Conservation (phyloP, 176 grass and related monocot species). For the Avena atlantica region DNA sequence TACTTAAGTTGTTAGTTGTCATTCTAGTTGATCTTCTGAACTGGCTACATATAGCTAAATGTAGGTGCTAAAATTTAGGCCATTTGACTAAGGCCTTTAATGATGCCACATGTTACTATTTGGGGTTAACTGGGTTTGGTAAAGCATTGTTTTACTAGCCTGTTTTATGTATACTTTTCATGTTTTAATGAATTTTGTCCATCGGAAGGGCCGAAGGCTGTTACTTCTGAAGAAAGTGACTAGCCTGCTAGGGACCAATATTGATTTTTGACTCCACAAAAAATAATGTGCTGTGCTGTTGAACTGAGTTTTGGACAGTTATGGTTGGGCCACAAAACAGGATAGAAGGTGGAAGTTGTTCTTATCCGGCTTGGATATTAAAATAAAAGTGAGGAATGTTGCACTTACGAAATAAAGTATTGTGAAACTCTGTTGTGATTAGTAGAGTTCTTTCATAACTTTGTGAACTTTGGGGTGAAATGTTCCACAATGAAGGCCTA, state of each 20-base stretch:
- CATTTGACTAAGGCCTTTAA: background rate
- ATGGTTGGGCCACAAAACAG: no score
- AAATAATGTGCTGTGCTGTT: background rate
- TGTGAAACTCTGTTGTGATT: background rate
- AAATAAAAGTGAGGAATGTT: background rate
- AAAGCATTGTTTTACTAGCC: background rate
- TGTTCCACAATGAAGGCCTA: background rate
- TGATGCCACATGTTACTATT: background rate
- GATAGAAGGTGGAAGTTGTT: no score
- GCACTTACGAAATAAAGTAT: background rate
- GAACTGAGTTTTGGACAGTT: background rate
- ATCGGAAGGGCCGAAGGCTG: background rate
- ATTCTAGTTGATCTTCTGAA: background rate
- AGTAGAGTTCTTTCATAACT: background rate
- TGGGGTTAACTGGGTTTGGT: background rate
- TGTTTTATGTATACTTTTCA: background rate
- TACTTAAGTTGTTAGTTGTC: constrained; percentile 29
- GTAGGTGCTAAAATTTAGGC: background rate
- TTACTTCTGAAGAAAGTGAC: background rate
- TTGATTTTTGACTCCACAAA: background rate
- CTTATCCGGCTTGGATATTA: background rate
- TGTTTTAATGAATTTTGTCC: background rate
- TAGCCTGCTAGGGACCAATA: background rate
- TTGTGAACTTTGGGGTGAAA: background rate
- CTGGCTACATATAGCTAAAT: background rate